phyloP scores from a whole-genome alignment of 495 filamentous ascomycete genomes.

The Talaromyces thailandensis region DNA sequence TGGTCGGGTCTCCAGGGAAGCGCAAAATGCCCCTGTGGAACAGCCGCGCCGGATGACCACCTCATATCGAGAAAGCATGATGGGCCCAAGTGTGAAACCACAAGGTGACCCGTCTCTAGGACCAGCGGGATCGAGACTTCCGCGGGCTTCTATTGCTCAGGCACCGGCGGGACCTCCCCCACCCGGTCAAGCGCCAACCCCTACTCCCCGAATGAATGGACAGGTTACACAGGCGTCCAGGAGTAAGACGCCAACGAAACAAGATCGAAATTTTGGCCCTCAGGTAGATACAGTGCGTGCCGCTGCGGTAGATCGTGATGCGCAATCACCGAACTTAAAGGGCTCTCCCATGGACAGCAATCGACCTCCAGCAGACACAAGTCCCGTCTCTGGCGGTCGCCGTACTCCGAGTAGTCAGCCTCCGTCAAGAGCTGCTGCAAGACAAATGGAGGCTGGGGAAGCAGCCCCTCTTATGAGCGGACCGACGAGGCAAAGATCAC shows the following conservation, averaged over 20 bases:
- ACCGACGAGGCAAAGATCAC: constrained; percentile 34
- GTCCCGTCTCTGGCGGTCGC: constrained; percentile 43
- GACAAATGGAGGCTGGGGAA: constrained; percentile 41
- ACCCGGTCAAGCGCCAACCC: constrained; percentile 74
- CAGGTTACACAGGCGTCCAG: constrained; percentile 28
- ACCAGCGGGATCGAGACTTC: constrained; percentile 52
- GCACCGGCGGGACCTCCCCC: constrained; percentile 78
- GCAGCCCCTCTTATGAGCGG: constrained; percentile 35
- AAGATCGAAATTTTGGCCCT: constrained; percentile 38
- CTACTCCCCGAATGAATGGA: constrained; percentile 56
- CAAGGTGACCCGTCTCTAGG: constrained; percentile 22
- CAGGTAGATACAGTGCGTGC: constrained; percentile 41
- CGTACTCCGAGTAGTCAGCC: constrained; percentile 51
- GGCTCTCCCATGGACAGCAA: constrained; percentile 36
- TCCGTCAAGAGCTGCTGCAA: constrained; percentile 28
- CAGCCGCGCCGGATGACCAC: constrained; percentile 37
- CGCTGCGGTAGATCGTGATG: constrained; percentile 36
- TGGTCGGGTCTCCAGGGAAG: constrained; percentile 52
- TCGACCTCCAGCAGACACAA: constrained; percentile 20
- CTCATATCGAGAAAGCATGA: constrained; percentile 46
- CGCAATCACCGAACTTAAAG: constrained; percentile 45
- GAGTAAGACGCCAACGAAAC: constrained; percentile 54
- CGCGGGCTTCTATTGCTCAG: constrained; percentile 59
- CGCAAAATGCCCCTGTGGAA: constrained; percentile 49
- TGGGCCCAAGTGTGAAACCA: constrained; percentile 26